Evolutionary conservation across 1,284 basidiomycete genomes (phyloP), one percentile per base, ranked within the genome.

Genomic region (Ganoderma multipileum): DNA sequence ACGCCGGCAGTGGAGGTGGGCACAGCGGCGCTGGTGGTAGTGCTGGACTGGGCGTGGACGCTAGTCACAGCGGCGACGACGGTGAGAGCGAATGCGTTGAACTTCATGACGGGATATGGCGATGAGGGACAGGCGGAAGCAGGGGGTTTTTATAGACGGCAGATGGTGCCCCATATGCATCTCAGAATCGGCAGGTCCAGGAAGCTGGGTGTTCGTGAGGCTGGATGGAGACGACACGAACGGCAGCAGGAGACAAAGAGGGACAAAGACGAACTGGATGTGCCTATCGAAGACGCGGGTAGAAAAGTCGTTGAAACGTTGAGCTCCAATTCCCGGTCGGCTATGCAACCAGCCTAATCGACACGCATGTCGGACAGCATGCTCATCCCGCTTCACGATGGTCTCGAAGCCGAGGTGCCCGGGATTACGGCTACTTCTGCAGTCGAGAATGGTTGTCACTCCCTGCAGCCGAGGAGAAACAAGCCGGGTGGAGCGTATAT

Each of bases 1-100:
- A 78, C 64, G 61, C 70, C 71, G 16, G 68, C 28, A 41, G 73
- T 71, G 61, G 69, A 65, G 62, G 68, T 61, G 55, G 76, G 67
- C 59, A 64, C 47, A 9, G 77, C 67, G 52, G 60, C 38, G 39
- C 64, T 54, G 47, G 65, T 50, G 30, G 66, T 39, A n/a, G 42
- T 36, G 64, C 52, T 63, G 3, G 59, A 62, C 73, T 75, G 75
- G 1, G 76, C 76, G 55, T 72, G 60, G 39, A 63, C 75, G 59
- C 68, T 65, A 23, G 63, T 66, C 66, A 75, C 50, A 67, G 71
- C 67, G 65, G 68, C 71, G 67, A 72, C 44, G 66, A 72, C 39
- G 63, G 67, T 58, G 65, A 72, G 61, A 44, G 70, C 70, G 64
- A 64, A 42, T 63, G 68, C 68, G 65, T 67, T 54, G 69, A 74